phyloP scores from a whole-genome alignment of 2,329 filamentous ascomycete genomes.

The Stenocarpella maydis region DNA sequence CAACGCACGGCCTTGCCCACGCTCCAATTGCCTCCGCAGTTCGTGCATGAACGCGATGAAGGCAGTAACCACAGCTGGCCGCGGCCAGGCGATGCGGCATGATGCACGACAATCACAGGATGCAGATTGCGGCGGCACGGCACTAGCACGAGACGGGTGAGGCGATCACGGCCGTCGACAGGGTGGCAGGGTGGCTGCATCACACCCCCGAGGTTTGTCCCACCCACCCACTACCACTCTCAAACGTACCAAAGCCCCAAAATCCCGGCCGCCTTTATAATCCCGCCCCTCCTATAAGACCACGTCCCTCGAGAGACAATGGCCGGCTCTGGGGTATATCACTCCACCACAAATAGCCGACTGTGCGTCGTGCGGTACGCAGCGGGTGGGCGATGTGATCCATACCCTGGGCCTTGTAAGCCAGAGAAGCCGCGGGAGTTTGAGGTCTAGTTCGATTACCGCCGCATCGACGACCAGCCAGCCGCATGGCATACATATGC shows the following conservation, averaged over 20 bases:
- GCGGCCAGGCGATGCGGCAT: slow-evolving; percentile 25
- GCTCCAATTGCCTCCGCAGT: slow-evolving; percentile 15
- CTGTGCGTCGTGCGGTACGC: not conserved
- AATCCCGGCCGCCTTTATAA: slow-evolving; percentile 12
- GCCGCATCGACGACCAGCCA: slow-evolving; percentile 6
- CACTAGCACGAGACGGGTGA: slow-evolving; percentile 24
- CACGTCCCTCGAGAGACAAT: slow-evolving; percentile 1
- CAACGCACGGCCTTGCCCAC: not conserved
- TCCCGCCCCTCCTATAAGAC: not conserved
- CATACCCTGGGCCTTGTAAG: not conserved
- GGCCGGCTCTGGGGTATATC: not conserved
- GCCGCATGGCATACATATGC: slow-evolving; percentile 31
- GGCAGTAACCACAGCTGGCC: slow-evolving; percentile 14
- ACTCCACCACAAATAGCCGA: not conserved
- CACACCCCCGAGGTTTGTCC: slow-evolving; percentile 30
- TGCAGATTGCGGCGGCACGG: slow-evolving; percentile 25
- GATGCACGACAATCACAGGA: slow-evolving; percentile 33
- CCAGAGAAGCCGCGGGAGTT: not conserved
- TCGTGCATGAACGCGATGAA: not conserved
- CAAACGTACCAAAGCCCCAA: slow-evolving; percentile 28
- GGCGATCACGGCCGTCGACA: slow-evolving; percentile 28
- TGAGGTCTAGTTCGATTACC: not conserved
- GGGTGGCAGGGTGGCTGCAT: slow-evolving; percentile 30
- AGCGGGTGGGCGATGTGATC: not conserved
- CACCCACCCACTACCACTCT: slow-evolving; percentile 19